Evolutionary conservation across 208 protist genomes (phyloP), one percentile per base, ranked within the genome.

Genomic region (Crithidia sp.): DNA sequence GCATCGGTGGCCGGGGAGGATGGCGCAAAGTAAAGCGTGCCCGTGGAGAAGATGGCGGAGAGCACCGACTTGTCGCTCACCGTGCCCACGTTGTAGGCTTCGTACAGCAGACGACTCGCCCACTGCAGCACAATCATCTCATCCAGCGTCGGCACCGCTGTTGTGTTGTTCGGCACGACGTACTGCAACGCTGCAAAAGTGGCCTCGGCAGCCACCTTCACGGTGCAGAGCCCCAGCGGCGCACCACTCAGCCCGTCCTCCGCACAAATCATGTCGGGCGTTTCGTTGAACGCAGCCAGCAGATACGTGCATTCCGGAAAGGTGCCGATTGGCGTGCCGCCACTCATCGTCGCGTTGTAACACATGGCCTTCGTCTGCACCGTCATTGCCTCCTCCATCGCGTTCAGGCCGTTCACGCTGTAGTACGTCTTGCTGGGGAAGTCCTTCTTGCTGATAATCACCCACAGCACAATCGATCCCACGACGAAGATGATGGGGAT

Each of bases 401-500:
- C 9, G 2, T n/a, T 43, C 19, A 67, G 17, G 53, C 50, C 55
- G 37, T 37, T 17, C 10, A 28, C 7, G 63, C 63, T 80, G 71
- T 75, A 88, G 76, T 83, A 90, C 16, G 81, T 28, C 54, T 40
- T 13, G 0, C 59, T 67, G 0, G 60, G 14, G 50, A 59, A 47
- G 3, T 70, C 47, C 16, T 77, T 53, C n/a, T 80, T 81, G 37
- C 70, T 77, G 62, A 90, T 84, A 67, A 87, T 71, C 19, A 63
- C 65, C 84, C 86, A 90, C n/a, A 94, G 45, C 12, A 81, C 43
- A 39, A 90, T 82, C 16, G 85, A 81, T 41, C 81, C 77, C 7
- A 83, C 47, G 19, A 89, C 70, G 55, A 87, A 90, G 40, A 94
- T 62, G 62, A 94, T 83, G 12, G 89, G 86, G n/a, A 91, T 82